phyloP scores from a whole-genome alignment of 2,329 filamentous ascomycete genomes.

The Lasiodiplodia citricola region DNA sequence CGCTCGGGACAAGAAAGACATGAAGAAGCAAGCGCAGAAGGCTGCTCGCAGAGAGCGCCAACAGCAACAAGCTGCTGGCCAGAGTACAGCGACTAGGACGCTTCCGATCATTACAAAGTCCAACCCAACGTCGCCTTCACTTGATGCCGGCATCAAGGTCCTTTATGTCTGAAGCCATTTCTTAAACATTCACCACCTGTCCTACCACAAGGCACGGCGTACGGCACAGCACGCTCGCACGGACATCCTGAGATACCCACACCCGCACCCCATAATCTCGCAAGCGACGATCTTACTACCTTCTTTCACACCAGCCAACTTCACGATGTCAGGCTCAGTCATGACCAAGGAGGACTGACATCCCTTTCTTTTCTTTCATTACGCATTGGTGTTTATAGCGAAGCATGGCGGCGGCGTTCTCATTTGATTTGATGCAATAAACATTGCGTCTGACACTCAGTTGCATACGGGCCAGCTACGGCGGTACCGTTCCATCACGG shows the following conservation, averaged over 20 bases:
- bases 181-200: background rate
- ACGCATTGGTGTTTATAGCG: constrained; percentile 24
- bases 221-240: constrained; percentile 11
- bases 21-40: constrained; percentile 50
- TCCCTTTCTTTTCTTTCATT: constrained; percentile 18
- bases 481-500: constrained; percentile 15
- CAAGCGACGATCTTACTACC: constrained; percentile 18
- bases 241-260: constrained; percentile 23
- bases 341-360: constrained; percentile 5
- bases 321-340: background rate
- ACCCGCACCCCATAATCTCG: constrained; percentile 18
- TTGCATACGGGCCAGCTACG: constrained; percentile 21
- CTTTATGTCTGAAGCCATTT: constrained; percentile 19
- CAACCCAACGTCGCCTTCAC: constrained; percentile 17
- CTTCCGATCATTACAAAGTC: constrained; percentile 24
- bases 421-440: constrained; percentile 9
- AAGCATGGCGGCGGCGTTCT: constrained; percentile 24
- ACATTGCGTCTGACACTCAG: constrained; percentile 15
- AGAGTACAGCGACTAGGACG: background rate
- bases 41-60: constrained; percentile 46
- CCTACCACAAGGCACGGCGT: background rate
- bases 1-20: constrained; percentile 46
- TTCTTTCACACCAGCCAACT: background rate
- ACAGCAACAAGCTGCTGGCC: constrained; percentile 16
- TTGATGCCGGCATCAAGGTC: constrained; percentile 24